Evolutionary conservation across 768 basidiomycete genomes (phyloP), one percentile per base, ranked within the genome.

Genomic region (Saitozyma podzolica): DNA sequence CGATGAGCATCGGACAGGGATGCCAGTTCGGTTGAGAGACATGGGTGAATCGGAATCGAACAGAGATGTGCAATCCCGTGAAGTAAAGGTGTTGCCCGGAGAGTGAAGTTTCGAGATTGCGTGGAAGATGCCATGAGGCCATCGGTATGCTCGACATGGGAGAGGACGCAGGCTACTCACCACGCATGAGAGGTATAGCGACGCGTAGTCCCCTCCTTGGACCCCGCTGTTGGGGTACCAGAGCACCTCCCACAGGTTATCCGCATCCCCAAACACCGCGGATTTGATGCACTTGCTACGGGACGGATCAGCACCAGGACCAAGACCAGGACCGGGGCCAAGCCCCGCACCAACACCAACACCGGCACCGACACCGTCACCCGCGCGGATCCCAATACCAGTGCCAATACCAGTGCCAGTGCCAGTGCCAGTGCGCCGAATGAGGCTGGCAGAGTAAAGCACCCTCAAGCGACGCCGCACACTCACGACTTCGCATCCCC

Each of bases 151-250:
- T 29, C 29, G 5, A 29, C 29, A 29, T 29, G 29, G 5, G 29
- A 29, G 29, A 29, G 29, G 29, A 29, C 29, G 29, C 29, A 29
- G 29, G 50, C 5, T 16, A 74, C 86, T 56, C 61, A 90, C 90
- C 82, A 91, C 89, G 64, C 90, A 91, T 9, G 88, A 88, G 20
- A 92, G 83, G 77, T 90, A 92, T 48, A 92, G 73, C 76, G 89
- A 89, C 40, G 90, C 84, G 70, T 84, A 89, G 16, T 84, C 83
- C 6, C 84, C 82, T 3, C 83, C 83, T 11, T 81, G 75, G 17
- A 83, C 84, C 0, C 90, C 89, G 47, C 89, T 87, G 74, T 91
- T 92, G 6, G 90, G 84, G 74, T 92, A 93, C 80, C 91, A 91
- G 51, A 93, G 77, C 50, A 91, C 87, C 86, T 91, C 68, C 58